phyloP scores from a whole-genome alignment of 2,329 filamentous ascomycete species.

The Achaetomium macrosporum region DNA sequence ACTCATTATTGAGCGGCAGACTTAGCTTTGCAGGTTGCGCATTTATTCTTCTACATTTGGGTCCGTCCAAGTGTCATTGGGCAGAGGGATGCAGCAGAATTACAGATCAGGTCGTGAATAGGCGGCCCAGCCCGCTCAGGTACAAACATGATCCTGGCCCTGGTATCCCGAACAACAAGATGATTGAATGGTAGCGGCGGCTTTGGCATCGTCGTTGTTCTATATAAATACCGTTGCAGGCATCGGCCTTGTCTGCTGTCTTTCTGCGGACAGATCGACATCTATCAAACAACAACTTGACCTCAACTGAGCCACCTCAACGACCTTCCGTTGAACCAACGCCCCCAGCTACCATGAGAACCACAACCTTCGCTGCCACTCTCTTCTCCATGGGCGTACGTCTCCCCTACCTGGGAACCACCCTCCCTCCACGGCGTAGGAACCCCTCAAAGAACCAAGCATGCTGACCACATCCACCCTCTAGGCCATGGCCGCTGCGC shows the following conservation, averaged over 20 bases:
- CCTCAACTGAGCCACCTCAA: background rate
- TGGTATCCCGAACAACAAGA: background rate
- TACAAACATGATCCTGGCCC: background rate
- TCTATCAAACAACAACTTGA: background rate
- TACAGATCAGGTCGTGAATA: background rate
- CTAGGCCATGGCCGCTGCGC: background rate
- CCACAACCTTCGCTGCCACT: background rate
- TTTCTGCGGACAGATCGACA: background rate
- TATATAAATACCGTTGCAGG: background rate
- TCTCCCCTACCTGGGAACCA: background rate
- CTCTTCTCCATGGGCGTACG: background rate
- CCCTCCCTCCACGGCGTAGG: background rate
- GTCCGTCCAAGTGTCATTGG: too few species aligned
- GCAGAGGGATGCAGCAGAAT: background rate
- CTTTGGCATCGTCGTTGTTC: background rate
- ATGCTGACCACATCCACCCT: background rate
- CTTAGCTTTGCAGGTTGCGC: background rate
- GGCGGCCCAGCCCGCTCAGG: background rate
- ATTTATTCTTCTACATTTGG: background rate
- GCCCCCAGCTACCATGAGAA: background rate
- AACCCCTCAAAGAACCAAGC: background rate
- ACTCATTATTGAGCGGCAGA: background rate
- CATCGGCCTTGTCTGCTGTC: background rate
- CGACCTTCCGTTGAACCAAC: too few species aligned
- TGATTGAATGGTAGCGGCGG: background rate